Evolutionary conservation across 345 rosid species (phyloP).

Genomic region (Camelina neglecta): DNA sequence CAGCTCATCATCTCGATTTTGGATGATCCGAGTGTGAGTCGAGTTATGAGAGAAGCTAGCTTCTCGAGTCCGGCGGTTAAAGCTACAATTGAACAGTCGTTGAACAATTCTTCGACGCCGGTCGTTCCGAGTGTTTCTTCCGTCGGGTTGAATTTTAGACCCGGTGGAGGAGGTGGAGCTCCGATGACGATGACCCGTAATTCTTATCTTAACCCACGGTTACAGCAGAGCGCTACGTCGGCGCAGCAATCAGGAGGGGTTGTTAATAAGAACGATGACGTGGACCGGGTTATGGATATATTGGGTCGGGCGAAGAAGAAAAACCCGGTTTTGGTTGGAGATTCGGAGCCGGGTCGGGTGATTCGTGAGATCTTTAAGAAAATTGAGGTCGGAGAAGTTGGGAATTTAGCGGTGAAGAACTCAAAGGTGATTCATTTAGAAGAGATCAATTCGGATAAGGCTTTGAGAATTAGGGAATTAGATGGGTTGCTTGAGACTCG

Average conservation of each 20-base stretch:
- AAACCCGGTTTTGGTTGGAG: conserved; percentile 93
- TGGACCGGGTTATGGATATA: conserved; percentile 69
- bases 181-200: conserved; percentile 51
- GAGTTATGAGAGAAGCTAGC: conserved; percentile 99
- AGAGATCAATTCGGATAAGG: conserved; percentile 59
- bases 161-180: conserved; percentile 36
- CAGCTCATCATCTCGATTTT: conserved; percentile 94
- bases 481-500: conserved; percentile 58
- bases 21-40: conserved; percentile 97
- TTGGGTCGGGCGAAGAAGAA: conserved; percentile 65
- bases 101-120: conserved; percentile 46
- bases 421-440: conserved; percentile 67
- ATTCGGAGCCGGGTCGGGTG: conserved; percentile 78
- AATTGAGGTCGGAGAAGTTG: conserved; percentile 61
- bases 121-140: conserved; percentile 46
- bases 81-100: conserved; percentile 86
- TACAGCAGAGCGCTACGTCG: conserved; percentile 61
- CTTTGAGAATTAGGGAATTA: conserved; percentile 58
- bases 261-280: conserved; percentile 64
- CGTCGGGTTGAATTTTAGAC: conserved; percentile 68
- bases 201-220: conserved; percentile 75
- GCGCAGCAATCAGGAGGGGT: conserved; percentile 56
- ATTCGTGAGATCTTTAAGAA: conserved; percentile 66
- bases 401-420: conserved; percentile 54
- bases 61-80: conserved; percentile 96